Base-by-base conservation (phyloP, 768 basidiomycete genomes). In the Suillus plorans region DNA sequence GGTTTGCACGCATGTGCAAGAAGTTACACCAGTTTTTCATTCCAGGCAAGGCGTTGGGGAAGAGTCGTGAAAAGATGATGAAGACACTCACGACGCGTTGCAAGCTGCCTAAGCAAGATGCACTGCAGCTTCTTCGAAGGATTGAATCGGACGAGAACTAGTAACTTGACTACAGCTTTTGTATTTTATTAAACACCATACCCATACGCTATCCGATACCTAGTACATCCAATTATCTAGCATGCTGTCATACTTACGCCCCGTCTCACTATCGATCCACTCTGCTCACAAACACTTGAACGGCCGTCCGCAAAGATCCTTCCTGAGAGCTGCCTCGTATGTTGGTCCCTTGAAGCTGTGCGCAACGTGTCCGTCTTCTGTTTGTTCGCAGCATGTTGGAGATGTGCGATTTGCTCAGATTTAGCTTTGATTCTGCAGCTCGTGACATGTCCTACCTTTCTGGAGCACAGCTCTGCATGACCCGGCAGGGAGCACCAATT, bases 1-100 rank as follows among this genome's bases (percentile, higher is more conserved):
- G 57, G 57, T 41, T 25, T 41, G 14, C 37, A 9, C 37, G 57
- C 14, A 18, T 58, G 57, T 41, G 22, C 57, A 39, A 58, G 37
- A 25, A 9, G 57, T 9, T 58, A 37, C 37, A 22, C 16, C 14
- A 37, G 22, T 41, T 58, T 22, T 25, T 58, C n/a, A 16, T 39
- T 18, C 57, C 57, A 10, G 57, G 22, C 37, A 58, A 58, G 37
- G 37, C 16, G 57, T 18, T 58, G 2, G 22, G 16, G 37, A 25
- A 18, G 22, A 25, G 37, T 58, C 57, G 5, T 6, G 8, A 16
- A 39, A 67, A 62, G 58, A 57, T 41, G 55, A 31, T 63, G 18
- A 14, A 22, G 25, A 39, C 28, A 10, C 52, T 63, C 37, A 71
- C 65, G 58, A 77, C 74, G 63, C 74, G 76, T 44, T 77, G 76